Base-by-base conservation (phyloP, 2,329 filamentous ascomycete species). In the Trichophyton benhamiae region DNA sequence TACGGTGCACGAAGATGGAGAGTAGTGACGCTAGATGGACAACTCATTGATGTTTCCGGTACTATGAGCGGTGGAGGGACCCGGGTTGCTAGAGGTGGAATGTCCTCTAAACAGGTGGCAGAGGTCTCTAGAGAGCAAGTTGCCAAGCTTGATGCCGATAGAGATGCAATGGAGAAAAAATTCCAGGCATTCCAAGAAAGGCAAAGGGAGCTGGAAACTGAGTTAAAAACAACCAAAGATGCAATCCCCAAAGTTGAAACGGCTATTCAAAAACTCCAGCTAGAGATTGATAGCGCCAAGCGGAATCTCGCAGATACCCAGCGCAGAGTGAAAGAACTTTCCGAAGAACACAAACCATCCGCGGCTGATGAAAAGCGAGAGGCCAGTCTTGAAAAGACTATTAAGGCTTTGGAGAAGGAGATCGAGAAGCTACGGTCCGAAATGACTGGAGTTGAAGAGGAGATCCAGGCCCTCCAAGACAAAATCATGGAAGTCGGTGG, bases 401-500 rank as follows among this genome's bases (percentile, higher is more conserved):
- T 96, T 59, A 77, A 81, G 6, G 83, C 84, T 63, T 80, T 95
- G 64, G 84, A 90, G 68, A 84, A 83, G 66, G 89, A 96, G 68
- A 83, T 96, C 9, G 83, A 87, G 62, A 88, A 87, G 68, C 81
- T 99, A 8, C 89, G 85, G 64, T 80, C 83, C 8, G 90, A 97
- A 74, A 96, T 88, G n/a, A 84, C 88, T 1, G 94, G 87, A 53
- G 85, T 96, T 7, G 94, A 99, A 72, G 86, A 87, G 27, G 94
- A 97, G 74, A 97, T 99, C 75, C 92, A 95, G 75, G 82, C 82
- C 20, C 80, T 99, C 0, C 92, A 99, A 72, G 87, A 94, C 80
- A 95, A 91, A 79, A 99, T 99, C 70, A 97, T 99, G 94, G 87
- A 96, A 74, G 87, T 96, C 65, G 94, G 94, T 70, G 94, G 94